These are phyloP conservation scores for Colletotrichum cereale DNA, from an alignment of 2,329 filamentous ascomycete genomes.

Conservation along the genomic window DNA sequence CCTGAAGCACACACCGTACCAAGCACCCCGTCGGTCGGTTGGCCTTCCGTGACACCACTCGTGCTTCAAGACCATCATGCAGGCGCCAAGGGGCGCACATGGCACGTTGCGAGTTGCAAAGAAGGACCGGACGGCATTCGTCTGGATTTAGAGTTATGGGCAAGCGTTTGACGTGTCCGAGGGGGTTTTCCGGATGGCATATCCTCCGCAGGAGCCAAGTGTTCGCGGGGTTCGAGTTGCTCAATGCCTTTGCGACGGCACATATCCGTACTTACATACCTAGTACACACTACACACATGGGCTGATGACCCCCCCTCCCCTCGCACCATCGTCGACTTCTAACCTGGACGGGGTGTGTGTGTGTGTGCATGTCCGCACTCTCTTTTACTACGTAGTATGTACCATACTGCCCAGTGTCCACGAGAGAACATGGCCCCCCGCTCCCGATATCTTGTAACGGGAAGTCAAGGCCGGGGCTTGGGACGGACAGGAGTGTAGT, in stretches of 20 bases:
- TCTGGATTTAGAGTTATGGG: slow-evolving; percentile 19
- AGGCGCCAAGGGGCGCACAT: slow-evolving; percentile 41
- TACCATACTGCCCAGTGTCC: too few relatives aligned
- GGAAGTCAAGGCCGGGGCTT: background rate
- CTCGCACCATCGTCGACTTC: background rate
- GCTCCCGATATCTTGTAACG: background rate
- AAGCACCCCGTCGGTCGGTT: slow-evolving; percentile 33
- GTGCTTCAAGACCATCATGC: slow-evolving; percentile 41
- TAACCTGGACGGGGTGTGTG: background rate
- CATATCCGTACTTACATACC: too few relatives aligned
- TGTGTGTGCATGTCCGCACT: too few relatives aligned
- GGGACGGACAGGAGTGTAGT: background rate
- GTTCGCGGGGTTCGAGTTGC: slow-evolving; percentile 29
- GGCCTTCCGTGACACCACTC: slow-evolving; percentile 39
- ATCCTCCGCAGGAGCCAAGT: slow-evolving; percentile 39
- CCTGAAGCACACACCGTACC: slow-evolving; percentile 34
- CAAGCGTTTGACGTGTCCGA: slow-evolving; percentile 11
- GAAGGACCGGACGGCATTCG: slow-evolving; percentile 10
- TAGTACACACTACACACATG: background rate
- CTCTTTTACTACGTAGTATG: too few relatives aligned
- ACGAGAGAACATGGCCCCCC: background rate
- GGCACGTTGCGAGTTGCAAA: slow-evolving; percentile 34
- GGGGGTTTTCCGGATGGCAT: slow-evolving; percentile 34
- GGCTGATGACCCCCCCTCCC: background rate
- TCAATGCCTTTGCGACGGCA: slow-evolving; percentile 5